phyloP scores from a whole-genome alignment of 2,329 filamentous ascomycete genomes.

The Myriosclerotinia curreyana region DNA sequence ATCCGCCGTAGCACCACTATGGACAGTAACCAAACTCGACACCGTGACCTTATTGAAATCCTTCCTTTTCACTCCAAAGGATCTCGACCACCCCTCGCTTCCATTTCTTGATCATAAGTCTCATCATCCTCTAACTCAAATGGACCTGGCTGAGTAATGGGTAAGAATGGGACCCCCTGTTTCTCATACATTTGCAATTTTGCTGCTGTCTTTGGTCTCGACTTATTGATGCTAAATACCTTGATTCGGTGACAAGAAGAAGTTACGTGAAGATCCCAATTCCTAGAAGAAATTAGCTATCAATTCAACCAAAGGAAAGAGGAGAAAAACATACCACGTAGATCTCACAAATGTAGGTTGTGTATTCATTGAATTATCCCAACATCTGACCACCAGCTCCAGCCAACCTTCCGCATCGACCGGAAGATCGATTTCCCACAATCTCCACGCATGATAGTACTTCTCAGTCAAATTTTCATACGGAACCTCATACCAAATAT shows the following conservation, averaged over 20 bases:
- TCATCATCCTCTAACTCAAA: conserved; percentile 20
- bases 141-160: conserved; percentile 23
- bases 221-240: conserved; percentile 60
- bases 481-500: conserved; percentile 63
- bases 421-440: conserved; percentile 61
- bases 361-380: conserved; percentile 61
- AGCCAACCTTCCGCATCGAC: conserved; percentile 61
- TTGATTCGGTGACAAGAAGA: conserved; percentile 58
- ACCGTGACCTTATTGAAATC: neutral
- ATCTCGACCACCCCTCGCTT: conserved; percentile 20
- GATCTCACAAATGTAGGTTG: conserved; percentile 54
- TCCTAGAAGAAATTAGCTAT: conserved; percentile 36
- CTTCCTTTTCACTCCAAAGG: conserved; percentile 9
- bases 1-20: neutral
- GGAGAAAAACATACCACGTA: conserved; percentile 43
- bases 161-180: conserved; percentile 22
- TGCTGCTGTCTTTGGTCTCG: conserved; percentile 33
- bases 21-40: neutral
- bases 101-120: conserved; percentile 18
- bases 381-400: conserved; percentile 56
- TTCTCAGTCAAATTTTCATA: conserved; percentile 59
- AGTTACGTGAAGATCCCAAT: conserved; percentile 66
- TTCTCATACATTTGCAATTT: conserved; percentile 25
- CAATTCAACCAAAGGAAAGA: neutral
- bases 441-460: conserved; percentile 61